These are phyloP conservation scores for Salix caprea DNA, from an alignment of 345 rosid species.

Conservation along the genomic window DNA sequence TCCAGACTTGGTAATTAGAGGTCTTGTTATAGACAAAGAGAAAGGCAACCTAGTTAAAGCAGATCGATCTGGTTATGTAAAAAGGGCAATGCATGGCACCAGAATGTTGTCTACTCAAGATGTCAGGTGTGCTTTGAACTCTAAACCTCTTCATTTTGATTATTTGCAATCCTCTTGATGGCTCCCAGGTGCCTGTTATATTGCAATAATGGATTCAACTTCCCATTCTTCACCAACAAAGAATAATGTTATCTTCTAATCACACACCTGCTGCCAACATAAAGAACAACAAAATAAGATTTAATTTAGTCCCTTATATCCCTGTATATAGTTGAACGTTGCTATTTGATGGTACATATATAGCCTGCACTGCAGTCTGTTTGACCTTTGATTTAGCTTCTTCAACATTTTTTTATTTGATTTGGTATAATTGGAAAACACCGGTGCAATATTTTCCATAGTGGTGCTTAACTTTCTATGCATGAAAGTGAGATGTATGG, in stretches of 20 bases:
- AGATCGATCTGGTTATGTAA: constrained; percentile 89
- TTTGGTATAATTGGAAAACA: constrained; percentile 18
- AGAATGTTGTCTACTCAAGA: constrained; percentile 80
- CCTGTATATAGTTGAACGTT: background rate
- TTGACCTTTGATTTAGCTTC: background rate
- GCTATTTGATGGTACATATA: background rate
- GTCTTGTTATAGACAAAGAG: constrained; percentile 95
- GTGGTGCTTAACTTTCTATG: constrained; percentile 39
- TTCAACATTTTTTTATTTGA: constrained; percentile 2
- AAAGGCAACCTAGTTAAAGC: constrained; percentile 95
- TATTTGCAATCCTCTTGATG: background rate
- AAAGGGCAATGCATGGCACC: constrained; percentile 96
- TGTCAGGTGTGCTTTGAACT: constrained; percentile 52
- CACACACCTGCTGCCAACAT: background rate
- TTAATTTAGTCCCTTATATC: background rate
- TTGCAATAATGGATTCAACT: background rate
- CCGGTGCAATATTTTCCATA: constrained; percentile 27
- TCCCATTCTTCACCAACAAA: background rate
- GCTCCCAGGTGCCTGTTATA: background rate
- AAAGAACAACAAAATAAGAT: background rate
- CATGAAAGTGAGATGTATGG: constrained; percentile 84
- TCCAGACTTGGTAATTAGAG: constrained; percentile 88
- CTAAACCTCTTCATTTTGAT: constrained; percentile 5
- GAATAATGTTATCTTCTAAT: background rate
- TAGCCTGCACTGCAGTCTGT: background rate